Percentiles rank a stretch among this genome's conserved stretches.
Evolutionary conservation across 768 basidiomycete species (phyloP).

Genomic region (Strobilomyces confusus): DNA sequence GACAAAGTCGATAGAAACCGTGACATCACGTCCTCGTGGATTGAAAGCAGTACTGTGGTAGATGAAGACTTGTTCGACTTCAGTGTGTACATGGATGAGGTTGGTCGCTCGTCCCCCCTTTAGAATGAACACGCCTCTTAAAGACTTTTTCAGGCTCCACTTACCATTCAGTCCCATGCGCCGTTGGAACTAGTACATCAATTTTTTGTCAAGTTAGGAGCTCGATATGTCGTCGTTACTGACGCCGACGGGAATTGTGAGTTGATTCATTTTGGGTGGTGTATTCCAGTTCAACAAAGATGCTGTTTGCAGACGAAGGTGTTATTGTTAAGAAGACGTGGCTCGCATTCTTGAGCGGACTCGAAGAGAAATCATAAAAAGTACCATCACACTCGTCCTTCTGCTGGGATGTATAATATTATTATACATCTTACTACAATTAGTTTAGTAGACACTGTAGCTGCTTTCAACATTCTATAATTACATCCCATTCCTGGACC

Average conservation of each 20-base stretch:
- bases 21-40: conserved; percentile 53
- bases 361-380: conserved; percentile 54
- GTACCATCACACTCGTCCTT: not conserved
- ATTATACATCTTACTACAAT: not conserved
- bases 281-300: not conserved
- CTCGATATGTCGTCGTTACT: conserved; percentile 81
- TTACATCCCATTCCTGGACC: too few relatives aligned
- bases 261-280: conserved; percentile 21
- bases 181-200: conserved; percentile 92
- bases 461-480: not conserved
- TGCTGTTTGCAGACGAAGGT: conserved; percentile 61
- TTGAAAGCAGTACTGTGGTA: conserved; percentile 31
- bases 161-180: conserved; percentile 78
- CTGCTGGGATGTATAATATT: not conserved
- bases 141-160: conserved; percentile 59
- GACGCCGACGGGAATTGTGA: conserved; percentile 80
- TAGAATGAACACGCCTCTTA: not conserved
- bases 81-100: conserved; percentile 88
- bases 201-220: conserved; percentile 91
- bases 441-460: not conserved
- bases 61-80: conserved; percentile 68
- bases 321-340: conserved; percentile 93
- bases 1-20: conserved; percentile 36
- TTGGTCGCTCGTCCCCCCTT: conserved; percentile 25
- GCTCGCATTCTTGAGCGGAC: conserved; percentile 78